phyloP scores from a whole-genome alignment of 495 filamentous ascomycete genomes.

The Echria macrotheca region DNA sequence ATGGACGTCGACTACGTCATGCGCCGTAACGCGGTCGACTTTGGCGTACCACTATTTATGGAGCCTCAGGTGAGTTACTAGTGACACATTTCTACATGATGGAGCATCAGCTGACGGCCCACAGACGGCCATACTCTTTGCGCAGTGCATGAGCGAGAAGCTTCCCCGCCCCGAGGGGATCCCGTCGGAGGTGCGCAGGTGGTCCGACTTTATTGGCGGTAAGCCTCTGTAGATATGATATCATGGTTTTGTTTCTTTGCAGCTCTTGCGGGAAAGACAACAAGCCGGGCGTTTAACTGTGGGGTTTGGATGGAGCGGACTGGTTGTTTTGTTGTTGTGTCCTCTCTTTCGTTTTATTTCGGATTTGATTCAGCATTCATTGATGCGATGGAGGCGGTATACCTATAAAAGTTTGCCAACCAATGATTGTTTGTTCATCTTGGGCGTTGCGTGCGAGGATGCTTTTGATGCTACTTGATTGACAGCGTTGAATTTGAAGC shows the following conservation, averaged over 20 bases:
- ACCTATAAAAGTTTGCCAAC: neutral
- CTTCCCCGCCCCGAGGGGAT: conserved; percentile 76
- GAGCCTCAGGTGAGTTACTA: conserved; percentile 80
- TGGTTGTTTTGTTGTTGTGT: neutral
- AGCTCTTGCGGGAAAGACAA: neutral
- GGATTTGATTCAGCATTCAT: neutral
- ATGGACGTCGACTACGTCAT: conserved; percentile 97
- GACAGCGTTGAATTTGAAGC: too few relatives aligned
- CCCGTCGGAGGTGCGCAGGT: conserved; percentile 82
- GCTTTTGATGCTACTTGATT: too few relatives aligned
- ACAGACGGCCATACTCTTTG: conserved; percentile 91
- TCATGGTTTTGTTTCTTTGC: neutral
- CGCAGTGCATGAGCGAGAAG: conserved; percentile 93
- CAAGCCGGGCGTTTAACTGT: neutral
- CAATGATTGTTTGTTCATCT: too few relatives aligned
- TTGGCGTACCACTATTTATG: conserved; percentile 97
- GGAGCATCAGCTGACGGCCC: conserved; percentile 10
- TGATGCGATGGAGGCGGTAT: neutral
- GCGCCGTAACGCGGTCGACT: conserved; percentile 96
- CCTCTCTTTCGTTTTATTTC: neutral
- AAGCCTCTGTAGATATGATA: conserved; percentile 68
- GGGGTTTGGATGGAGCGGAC: neutral
- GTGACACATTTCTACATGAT: conserved; percentile 17
- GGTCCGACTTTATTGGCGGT: conserved; percentile 90
- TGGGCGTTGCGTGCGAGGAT: too few relatives aligned